Conservation (phyloP, 208 protist genomes). For the Crithidia expoeki region DNA sequence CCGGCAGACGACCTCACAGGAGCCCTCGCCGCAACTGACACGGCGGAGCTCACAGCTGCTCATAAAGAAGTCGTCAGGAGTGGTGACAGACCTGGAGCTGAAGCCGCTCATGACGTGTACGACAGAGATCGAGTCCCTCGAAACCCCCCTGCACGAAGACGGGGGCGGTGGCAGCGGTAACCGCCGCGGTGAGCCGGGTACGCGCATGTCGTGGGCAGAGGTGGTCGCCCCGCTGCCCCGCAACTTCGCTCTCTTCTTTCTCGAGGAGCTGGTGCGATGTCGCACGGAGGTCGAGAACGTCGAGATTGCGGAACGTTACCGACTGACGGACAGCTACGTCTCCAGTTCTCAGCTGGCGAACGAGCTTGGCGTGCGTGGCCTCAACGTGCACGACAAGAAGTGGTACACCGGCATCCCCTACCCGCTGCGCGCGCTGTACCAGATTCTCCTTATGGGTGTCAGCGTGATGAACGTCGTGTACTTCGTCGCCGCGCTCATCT, state of each 20-base stretch:
- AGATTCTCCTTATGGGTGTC: slow-evolving; percentile 40
- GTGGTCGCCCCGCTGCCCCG: slow-evolving; percentile 42
- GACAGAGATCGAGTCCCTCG: slow-evolving; percentile 20
- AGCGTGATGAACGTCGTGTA: slow-evolving; percentile 50
- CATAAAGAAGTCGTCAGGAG: neutral
- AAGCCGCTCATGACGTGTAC: slow-evolving; percentile 49
- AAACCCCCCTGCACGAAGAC: slow-evolving; percentile 4
- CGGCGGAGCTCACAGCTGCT: slow-evolving; percentile 9
- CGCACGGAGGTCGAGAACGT: slow-evolving; percentile 37
- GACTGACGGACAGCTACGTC: slow-evolving; percentile 38
- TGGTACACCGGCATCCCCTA: slow-evolving; percentile 57
- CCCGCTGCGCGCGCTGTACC: slow-evolving; percentile 45
- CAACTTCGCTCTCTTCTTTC: slow-evolving; percentile 51
- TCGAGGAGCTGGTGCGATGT: slow-evolving; percentile 69
- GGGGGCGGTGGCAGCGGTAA: neutral
- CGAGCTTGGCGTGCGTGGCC: slow-evolving; percentile 18
- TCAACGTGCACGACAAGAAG: slow-evolving; percentile 41
- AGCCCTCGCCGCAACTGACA: slow-evolving; percentile 7
- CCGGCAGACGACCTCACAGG: slow-evolving; percentile 1
- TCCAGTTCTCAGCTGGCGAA: slow-evolving; percentile 6
- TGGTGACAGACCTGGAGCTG: slow-evolving; percentile 9
- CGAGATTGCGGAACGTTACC: slow-evolving; percentile 48
- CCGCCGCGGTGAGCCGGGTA: slow-evolving; percentile 4
- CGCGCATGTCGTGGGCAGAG: slow-evolving; percentile 36
- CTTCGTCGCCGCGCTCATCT: slow-evolving; percentile 55